Base-by-base conservation (phyloP, 1,284 basidiomycete species). In the Wallemia hederae region DNA sequence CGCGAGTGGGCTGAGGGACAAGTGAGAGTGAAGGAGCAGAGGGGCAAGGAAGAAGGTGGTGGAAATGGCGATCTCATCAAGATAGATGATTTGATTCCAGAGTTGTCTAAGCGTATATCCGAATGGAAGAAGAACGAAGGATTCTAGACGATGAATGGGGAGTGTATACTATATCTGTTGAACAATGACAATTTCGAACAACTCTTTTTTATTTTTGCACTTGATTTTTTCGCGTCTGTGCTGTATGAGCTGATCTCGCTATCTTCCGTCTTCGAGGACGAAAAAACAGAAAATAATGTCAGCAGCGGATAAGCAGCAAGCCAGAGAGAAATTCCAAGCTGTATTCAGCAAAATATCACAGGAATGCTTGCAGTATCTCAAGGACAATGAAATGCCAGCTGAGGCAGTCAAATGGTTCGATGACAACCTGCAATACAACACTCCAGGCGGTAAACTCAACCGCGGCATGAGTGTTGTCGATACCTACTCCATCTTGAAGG, bases 381-480 rank as follows among this genome's bases (percentile, higher is more conserved):
- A 76, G 62, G 71, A 72, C 26, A 75, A 83, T 67, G 77, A 78
- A 27, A 83, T 92, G 80, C 87, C 89, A n/a, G 67, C 74, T 33
- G 86, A 89, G 62, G 86, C 83, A 2, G 71, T 81, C 55, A 76
- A 81, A 60, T 92, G 87, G 87, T 92, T 80, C 73, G 74, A 77
- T 65, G 74, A 94, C 88, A 90, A 79, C 69, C 75, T 98, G 63
- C 81, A 94, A 67, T 86, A 91, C 76, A 98, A 98, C 73, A 84
- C 86, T 9, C 89, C 91, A 0, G 88, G 89, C 19, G 90, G 73
- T 14, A 99, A 98, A 74, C 82, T 97, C 63, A 98, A 96, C 74
- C 81, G 92, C 31, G 92, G 92, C 33, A 77, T 97, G 69, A 88
- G 86, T 7, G 91, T 97, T 64, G 83, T 92, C 59, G 92, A 98